Evolutionary conservation across 2,329 filamentous ascomycete species (phyloP), one percentile per base, ranked within the genome.

Genomic region (Aspergillus japonicus): DNA sequence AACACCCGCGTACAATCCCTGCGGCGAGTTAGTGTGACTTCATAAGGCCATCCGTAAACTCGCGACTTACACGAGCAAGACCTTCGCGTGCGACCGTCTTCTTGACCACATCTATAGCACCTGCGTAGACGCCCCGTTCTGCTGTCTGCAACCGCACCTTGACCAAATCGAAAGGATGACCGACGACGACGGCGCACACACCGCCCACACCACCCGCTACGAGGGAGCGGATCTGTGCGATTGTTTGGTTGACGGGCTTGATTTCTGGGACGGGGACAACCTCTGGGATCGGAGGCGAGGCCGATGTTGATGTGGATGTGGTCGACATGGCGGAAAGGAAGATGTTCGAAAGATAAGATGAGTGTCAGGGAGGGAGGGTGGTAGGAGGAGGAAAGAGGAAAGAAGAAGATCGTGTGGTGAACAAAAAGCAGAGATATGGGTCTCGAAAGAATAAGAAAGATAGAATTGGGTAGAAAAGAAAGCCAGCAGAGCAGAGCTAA

Each of bases 141-240:
- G 95, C 92, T 2, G 95, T 99, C 82, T 99, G 95, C 76, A 99
- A 82, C 60, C 95, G 90, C 66, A 99, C 95, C 81, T 99, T 99
- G 76, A 98, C 94, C 69, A 99, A 83, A 76, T 99, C 95, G 75
- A 99, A 99, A 10, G 95, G 95, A 77, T 99, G 95, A 59, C 95
- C 90, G 61, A 98, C 93, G 47, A 99, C 76, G 57, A 99, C 95
- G 59, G 95, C 94, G 80, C 91, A 98, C 51, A 99, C 78, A 69
- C 95, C 95, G 68, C 95, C 95, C 61, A 96, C 96, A 63, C 92
- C 95, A 69, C 95, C 95, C 7, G 94, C 94, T 8, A 84, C 88
- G 54, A 99, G 85, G 47, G 94, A 95, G 61, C 94, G 89, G 64
- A 96, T 77, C 75, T 86, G 86, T 57, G 86, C 83, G 50, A 88